phyloP scores from a whole-genome alignment of 441 rosid genomes.

The Gossypium lobatum region DNA sequence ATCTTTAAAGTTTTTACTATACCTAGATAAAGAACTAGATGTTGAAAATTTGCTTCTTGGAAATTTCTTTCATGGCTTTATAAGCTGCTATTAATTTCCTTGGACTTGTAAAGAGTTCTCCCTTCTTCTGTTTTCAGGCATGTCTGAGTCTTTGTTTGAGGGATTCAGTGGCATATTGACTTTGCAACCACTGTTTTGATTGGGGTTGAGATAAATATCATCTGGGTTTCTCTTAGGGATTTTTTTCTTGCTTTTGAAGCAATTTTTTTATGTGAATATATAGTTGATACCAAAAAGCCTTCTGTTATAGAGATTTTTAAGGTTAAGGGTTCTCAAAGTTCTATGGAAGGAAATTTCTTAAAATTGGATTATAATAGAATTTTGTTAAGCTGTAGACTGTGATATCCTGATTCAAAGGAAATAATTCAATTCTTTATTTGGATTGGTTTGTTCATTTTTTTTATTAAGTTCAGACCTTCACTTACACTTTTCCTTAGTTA shows the following conservation, averaged over 20 bases:
- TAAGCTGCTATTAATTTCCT: background rate
- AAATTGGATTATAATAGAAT: background rate
- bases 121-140: background rate
- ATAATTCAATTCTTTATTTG: background rate
- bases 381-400: background rate
- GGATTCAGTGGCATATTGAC: background rate
- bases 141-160: background rate
- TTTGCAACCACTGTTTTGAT: background rate
- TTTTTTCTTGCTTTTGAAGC: background rate
- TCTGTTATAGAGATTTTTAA: background rate
- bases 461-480: conserved; percentile 1
- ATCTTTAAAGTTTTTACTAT: background rate
- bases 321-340: background rate
- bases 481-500: background rate
- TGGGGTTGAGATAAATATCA: background rate
- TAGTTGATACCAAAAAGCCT: background rate
- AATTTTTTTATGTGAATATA: background rate
- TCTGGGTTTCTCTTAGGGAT: background rate
- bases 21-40: background rate
- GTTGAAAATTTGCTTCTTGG: background rate
- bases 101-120: background rate
- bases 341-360: background rate
- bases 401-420: background rate
- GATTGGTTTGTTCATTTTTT: background rate
- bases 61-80: conserved; percentile 2